A percentile compares a stretch with the other conserved stretches of the same genome.
Conservation (phyloP, 345 rosid genomes). For the Populus deltoides region DNA sequence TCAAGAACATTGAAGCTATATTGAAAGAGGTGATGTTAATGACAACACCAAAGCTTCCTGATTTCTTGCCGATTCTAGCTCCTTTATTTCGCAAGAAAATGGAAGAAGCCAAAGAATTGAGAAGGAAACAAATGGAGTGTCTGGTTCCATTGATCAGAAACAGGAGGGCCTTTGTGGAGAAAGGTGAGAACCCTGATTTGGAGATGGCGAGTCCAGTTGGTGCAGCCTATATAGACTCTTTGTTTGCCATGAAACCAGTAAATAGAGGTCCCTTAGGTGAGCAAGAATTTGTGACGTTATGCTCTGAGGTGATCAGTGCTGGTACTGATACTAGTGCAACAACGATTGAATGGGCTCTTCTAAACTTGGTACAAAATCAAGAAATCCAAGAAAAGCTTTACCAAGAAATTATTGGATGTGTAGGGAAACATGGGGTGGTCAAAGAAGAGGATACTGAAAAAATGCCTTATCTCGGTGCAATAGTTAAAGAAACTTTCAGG, state of each 20-base stretch:
- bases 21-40: constrained; percentile 30
- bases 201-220: constrained; percentile 54
- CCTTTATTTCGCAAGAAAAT: constrained; percentile 20
- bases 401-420: constrained; percentile 50
- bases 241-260: constrained; percentile 47
- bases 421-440: constrained; percentile 53
- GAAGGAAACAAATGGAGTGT: constrained; percentile 28
- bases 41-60: constrained; percentile 23
- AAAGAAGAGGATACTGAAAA: constrained; percentile 70
- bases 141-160: constrained; percentile 26
- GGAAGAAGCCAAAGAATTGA: constrained; percentile 20
- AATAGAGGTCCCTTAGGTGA: constrained; percentile 50
- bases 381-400: constrained; percentile 66
- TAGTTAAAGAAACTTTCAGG: constrained; percentile 82
- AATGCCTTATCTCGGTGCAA: constrained; percentile 64
- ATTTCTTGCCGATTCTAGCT: constrained; percentile 27
- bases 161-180: constrained; percentile 21
- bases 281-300: constrained; percentile 73
- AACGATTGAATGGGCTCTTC: constrained; percentile 78
- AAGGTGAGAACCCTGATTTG: neutral
- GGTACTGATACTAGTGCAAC: constrained; percentile 96
- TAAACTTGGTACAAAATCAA: constrained; percentile 61
- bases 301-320: constrained; percentile 87
- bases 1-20: constrained; percentile 16
- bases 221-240: constrained; percentile 85